Evolutionary conservation across 805 yeast species (phyloP).

Genomic region (Pichia scutulata): DNA sequence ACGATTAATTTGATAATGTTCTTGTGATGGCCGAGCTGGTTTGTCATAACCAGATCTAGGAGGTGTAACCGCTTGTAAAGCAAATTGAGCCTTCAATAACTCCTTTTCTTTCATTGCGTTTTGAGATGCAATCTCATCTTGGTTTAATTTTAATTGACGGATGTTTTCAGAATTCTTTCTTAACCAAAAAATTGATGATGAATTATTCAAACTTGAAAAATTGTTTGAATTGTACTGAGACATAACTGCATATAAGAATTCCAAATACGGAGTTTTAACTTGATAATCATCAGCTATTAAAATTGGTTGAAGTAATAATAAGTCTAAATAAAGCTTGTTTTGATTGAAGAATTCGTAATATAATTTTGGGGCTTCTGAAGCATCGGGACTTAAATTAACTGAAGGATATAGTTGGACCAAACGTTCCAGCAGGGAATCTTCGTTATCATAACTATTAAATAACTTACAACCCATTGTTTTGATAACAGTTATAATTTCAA

Average conservation of each 20-base stretch:
- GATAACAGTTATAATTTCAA: conserved; percentile 65
- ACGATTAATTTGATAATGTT: conserved; percentile 5
- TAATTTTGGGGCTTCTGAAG: conserved; percentile 45
- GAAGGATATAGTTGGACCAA: conserved; percentile 43
- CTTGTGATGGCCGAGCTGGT: conserved; percentile 11
- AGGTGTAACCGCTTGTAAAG: not conserved
- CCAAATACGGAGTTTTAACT: conserved; percentile 84
- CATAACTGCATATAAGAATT: conserved; percentile 72
- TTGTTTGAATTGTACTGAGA: conserved; percentile 54
- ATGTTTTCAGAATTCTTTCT: conserved; percentile 26
- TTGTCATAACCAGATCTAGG: conserved; percentile 5
- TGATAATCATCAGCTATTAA: conserved; percentile 83
- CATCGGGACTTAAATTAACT: conserved; percentile 22
- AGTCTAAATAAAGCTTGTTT: conserved; percentile 59
- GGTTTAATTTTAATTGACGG: conserved; percentile 21
- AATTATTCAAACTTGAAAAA: conserved; percentile 27
- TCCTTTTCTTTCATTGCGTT: conserved; percentile 25
- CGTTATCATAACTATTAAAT: conserved; percentile 63
- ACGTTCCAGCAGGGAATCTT: conserved; percentile 45
- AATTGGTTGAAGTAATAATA: conserved; percentile 77
- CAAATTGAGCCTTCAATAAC: conserved; percentile 14
- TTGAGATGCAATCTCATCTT: conserved; percentile 19
- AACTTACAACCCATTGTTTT: conserved; percentile 72
- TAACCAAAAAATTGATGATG: conserved; percentile 23
- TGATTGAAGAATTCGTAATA: conserved; percentile 59